Evolutionary conservation across 164 flowering plant species (phyloP), one percentile per base, ranked within the genome.

Genomic region (Vitis rotundifolia): DNA sequence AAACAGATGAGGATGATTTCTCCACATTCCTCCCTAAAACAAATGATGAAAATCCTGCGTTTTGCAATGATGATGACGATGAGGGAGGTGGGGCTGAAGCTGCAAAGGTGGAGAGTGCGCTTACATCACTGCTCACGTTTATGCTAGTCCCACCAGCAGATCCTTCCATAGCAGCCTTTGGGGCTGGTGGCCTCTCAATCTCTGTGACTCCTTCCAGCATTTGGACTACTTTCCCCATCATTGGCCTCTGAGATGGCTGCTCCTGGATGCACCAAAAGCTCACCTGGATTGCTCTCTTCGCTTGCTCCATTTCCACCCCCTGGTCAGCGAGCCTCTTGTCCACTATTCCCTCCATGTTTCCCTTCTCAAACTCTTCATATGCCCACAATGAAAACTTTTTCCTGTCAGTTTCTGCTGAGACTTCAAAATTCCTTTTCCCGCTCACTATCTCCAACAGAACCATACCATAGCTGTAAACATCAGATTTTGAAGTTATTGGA

Each of bases 231-330:
- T 82, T 88, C 3, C 95, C 89, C 95, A 90, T 90, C 64, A 62
- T 85, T 16, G 92, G 95, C 72, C 95, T 76, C 3, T 83, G 84
- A 31, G 89, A 84, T 44, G 95, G 88, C 37, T 88, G 89, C 73
- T 90, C 92, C 69, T 90, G 92, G 31, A 85, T 87, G 83, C 92
- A 90, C 95, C 95, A 88, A 66, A 90, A 90, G 71, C 88, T 82
- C n/a, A 88, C 89, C 71, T 77, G 71, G 67, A 88, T 61, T 15
- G 79, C 89, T 69, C 88, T 83, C 67, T 8, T 69, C 22, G 76
- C 88, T 80, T 88, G 92, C 52, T 84, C 90, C 84, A 82, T 84
- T 22, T 87, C 75, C 0, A 85, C 68, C 7, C 75, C 84, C 65
- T 72, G 59, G 1, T 68, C 77, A 1, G 22, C 29, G 8, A 88